These are phyloP conservation scores for Geotrichum carabidarum DNA, from an alignment of 1,139 yeast genomes.

Conservation along the genomic window DNA sequence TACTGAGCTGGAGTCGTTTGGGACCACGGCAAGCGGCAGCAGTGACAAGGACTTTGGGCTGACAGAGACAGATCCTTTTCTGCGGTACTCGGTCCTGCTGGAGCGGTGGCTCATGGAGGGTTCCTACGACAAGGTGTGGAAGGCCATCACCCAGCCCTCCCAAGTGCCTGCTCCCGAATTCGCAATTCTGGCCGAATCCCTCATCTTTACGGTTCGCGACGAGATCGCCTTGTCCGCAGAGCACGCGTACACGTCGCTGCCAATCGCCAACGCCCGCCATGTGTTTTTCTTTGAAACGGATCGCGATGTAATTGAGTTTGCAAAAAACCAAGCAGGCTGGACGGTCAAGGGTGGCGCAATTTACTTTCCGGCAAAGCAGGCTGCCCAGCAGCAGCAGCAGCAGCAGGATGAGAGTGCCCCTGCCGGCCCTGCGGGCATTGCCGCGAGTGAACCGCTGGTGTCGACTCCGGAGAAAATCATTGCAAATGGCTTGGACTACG, in stretches of 20 bases:
- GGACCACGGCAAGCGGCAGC: constrained; percentile 31
- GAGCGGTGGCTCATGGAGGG: constrained; percentile 97
- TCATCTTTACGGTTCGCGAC: constrained; percentile 69
- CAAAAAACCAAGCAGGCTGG: constrained; percentile 61
- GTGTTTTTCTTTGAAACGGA: constrained; percentile 71
- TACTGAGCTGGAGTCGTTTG: constrained; percentile 74
- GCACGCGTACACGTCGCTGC: constrained; percentile 68
- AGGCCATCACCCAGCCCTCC: constrained; percentile 48
- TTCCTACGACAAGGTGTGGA: constrained; percentile 88
- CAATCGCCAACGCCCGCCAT: constrained; percentile 76
- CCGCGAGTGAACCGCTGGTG: constrained; percentile 28
- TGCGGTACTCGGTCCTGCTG: constrained; percentile 79
- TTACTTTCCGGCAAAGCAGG: constrained; percentile 43
- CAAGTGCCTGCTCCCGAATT: constrained; percentile 49
- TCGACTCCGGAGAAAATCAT: constrained; percentile 44
- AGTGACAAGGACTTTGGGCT: constrained; percentile 1
- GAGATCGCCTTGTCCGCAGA: constrained; percentile 89
- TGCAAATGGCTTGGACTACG: constrained; percentile 66
- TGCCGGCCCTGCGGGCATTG: constrained; percentile 14
- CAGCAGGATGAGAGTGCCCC: constrained; percentile 2
- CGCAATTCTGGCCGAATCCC: constrained; percentile 43
- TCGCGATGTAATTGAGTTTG: constrained; percentile 57
- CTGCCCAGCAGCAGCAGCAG: constrained; percentile 14
- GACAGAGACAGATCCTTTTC: constrained; percentile 49
- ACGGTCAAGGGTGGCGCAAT: constrained; percentile 50